Evolutionary conservation across 2,329 filamentous ascomycete genomes (phyloP).

Genomic region (Calonectria henricotiae): DNA sequence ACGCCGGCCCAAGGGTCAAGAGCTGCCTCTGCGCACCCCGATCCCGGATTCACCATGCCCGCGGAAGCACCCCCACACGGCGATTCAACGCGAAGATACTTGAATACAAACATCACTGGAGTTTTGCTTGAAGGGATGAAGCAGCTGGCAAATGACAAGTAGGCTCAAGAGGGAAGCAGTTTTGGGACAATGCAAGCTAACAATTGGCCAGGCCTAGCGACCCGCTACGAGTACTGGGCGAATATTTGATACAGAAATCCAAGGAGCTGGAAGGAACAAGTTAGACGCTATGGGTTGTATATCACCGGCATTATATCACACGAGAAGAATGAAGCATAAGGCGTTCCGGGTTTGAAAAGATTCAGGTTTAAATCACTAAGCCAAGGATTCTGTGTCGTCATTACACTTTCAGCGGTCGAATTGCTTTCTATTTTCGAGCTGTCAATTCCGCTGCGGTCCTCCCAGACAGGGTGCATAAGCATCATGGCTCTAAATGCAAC

Average conservation of each 20-base stretch:
- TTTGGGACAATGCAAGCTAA: conserved; percentile 34
- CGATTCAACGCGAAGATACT: conserved; percentile 78
- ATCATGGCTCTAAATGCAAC: conserved; percentile 65
- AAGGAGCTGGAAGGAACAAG: conserved; percentile 72
- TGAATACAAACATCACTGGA: conserved; percentile 81
- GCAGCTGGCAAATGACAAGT: conserved; percentile 80
- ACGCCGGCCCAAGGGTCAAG: conserved; percentile 70
- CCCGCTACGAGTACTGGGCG: conserved; percentile 79
- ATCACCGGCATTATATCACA: conserved; percentile 19
- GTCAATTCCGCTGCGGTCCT: conserved; percentile 55
- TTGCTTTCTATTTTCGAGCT: conserved; percentile 58
- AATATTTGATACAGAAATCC: conserved; percentile 79
- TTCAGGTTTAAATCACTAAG: conserved; percentile 46
- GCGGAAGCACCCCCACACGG: conserved; percentile 76
- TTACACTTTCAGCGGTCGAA: conserved; percentile 55
- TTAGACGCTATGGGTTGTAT: conserved; percentile 33
- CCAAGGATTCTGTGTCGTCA: conserved; percentile 50
- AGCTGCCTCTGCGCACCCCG: conserved; percentile 72
- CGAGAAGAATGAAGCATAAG: conserved; percentile 41
- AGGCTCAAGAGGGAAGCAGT: conserved; percentile 59
- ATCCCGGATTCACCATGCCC: conserved; percentile 70
- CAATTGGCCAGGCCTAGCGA: conserved; percentile 71
- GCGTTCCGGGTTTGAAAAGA: conserved; percentile 48
- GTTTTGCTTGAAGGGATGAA: conserved; percentile 84
- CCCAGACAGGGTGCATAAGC: conserved; percentile 59